Evolutionary conservation across 306 rosid genomes (phyloP).

Genomic region (Rosa rugosa): DNA sequence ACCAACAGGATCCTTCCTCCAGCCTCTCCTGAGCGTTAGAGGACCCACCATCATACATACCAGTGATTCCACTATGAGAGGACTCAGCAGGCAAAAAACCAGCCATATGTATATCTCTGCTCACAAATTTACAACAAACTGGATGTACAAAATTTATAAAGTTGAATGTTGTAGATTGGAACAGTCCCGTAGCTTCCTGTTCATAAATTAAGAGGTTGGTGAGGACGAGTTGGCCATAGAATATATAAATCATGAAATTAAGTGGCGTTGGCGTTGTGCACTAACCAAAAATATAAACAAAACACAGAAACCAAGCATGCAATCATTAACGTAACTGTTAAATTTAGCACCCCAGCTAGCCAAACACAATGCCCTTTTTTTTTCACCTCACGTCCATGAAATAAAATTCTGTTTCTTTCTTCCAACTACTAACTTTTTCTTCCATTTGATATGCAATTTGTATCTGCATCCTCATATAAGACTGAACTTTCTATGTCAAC

Average conservation of each 20-base stretch:
- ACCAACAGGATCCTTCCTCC: conserved; percentile 68
- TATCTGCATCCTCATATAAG: not conserved
- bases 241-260: not conserved
- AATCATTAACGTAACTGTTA: not conserved
- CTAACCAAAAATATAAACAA: not conserved
- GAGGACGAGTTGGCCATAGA: not conserved
- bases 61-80: conserved; percentile 31
- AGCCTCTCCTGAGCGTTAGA: conserved; percentile 36
- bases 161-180: not conserved
- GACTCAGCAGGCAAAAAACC: conserved; percentile 37
- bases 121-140: not conserved
- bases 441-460: not conserved
- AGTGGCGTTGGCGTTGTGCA: not conserved
- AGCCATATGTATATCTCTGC: conserved; percentile 39
- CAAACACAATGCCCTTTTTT: not conserved
- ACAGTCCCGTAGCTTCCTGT: conserved; percentile 15
- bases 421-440: not conserved
- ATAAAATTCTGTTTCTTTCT: not conserved
- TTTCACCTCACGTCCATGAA: not conserved
- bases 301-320: not conserved
- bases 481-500: not conserved
- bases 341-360: not conserved
- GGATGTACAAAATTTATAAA: not conserved
- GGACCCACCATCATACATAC: conserved; percentile 35
- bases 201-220: not conserved